Base-by-base conservation (phyloP, 495 filamentous ascomycete species). In the Hypomontagnella monticulosa region DNA sequence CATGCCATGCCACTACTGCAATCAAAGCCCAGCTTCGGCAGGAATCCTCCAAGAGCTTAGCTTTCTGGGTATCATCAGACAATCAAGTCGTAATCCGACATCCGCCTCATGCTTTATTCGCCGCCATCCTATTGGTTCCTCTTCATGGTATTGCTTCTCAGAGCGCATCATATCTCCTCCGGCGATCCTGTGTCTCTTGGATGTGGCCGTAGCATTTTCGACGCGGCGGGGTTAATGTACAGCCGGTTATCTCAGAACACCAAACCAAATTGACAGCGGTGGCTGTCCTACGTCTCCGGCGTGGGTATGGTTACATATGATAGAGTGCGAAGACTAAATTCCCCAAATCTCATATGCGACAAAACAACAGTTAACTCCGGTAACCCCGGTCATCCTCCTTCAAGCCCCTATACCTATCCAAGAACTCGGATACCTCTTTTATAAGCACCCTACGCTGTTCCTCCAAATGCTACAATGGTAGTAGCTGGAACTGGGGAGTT, bases 1-100 rank as follows among this genome's bases (percentile, higher is more conserved):
- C 33, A 37, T 53, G 44, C 14, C 50, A 42, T 54, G 36, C 34
- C 36, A 27, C 51, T 12, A 52, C 20, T 30, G 23, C 18, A 49
- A 33, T 40, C 61, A 20, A 57, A 63, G 61, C 61, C 46, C 52
- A 37, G 44, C 61, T 63, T 46, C 52, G 44, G 57, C 38, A 11
- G 5, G 20, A 49, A 27, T 16, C 46, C 27, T 20, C 38, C 36
- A 27, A 51, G 44, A 51, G 37, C 38, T 51, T 36, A 42, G 15
- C 2, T 11, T 15, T 46, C 44, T 19, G 52, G 44, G 44, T 57
- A 63, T 63, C 43, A 10, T 18, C 33, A 42, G 23, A 51, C 44
- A 43, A 62, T 62, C 36, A 63, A 63, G 27, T 36, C 51, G 32
- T 6, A 30, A 32, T 30, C 36, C 8, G 41, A 37, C 44, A 10